Conservation (phyloP, 306 rosid genomes). For the Glycine latifolia region DNA sequence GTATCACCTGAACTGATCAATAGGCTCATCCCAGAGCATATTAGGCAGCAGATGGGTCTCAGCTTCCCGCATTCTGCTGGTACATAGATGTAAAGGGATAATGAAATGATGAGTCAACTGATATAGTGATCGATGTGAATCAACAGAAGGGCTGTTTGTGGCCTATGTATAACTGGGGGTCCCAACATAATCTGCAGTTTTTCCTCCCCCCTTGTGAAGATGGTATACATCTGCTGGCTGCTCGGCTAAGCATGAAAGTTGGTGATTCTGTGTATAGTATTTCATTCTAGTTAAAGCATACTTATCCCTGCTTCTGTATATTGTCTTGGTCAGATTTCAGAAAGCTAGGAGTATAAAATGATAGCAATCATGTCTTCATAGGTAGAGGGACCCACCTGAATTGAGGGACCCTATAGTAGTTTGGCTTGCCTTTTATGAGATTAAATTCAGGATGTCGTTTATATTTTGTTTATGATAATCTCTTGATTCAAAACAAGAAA, state of each 20-base stretch:
- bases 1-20: conserved; percentile 74
- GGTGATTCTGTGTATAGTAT: conserved; percentile 49
- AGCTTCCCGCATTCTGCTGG: conserved; percentile 58
- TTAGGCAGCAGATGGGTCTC: conserved; percentile 68
- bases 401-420: conserved; percentile 40
- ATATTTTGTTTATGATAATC: conserved; percentile 32
- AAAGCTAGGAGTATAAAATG: conserved; percentile 51
- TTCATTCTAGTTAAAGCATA: conserved; percentile 52
- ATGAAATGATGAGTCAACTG: conserved; percentile 39
- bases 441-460: conserved; percentile 37
- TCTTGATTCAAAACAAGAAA: conserved; percentile 22
- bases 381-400: conserved; percentile 49
- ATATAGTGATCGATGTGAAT: conserved; percentile 48
- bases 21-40: conserved; percentile 84
- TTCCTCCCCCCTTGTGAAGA: conserved; percentile 56
- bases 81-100: conserved; percentile 53
- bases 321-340: conserved; percentile 62
- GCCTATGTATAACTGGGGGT: conserved; percentile 53
- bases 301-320: conserved; percentile 60
- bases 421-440: conserved; percentile 43
- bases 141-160: conserved; percentile 51
- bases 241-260: conserved; percentile 57
- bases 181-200: conserved; percentile 55
- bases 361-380: conserved; percentile 50
- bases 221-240: conserved; percentile 57